Conservation (phyloP, 805 yeast species). For the Kuraishia piskuri region DNA sequence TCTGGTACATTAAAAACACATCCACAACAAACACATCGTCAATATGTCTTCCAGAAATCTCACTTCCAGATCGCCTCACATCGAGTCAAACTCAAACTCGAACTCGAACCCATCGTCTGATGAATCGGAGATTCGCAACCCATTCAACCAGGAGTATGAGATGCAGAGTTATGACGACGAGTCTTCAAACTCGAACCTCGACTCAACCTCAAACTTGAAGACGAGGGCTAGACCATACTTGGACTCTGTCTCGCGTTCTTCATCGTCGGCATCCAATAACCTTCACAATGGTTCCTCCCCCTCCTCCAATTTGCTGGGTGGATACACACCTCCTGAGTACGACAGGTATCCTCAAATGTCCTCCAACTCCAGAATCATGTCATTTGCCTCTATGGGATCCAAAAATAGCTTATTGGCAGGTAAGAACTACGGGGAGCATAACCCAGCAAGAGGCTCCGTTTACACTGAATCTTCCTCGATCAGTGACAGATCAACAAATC, state of each 20-base stretch:
- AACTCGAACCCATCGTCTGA: slow-evolving; percentile 20
- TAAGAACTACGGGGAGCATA: background rate
- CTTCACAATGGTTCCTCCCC: slow-evolving; percentile 10
- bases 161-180: slow-evolving; percentile 19
- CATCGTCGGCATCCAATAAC: slow-evolving; percentile 8
- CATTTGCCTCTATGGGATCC: slow-evolving; percentile 36
- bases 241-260: slow-evolving; percentile 13
- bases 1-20: background rate
- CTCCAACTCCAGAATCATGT: slow-evolving; percentile 43
- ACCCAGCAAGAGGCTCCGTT: slow-evolving; percentile 8
- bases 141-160: slow-evolving; percentile 23
- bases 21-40: background rate
- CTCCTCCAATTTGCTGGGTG: slow-evolving; percentile 12
- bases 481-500: slow-evolving; percentile 17
- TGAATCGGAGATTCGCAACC: slow-evolving; percentile 20
- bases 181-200: slow-evolving; percentile 11
- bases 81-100: slow-evolving; percentile 15
- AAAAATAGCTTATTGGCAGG: slow-evolving; percentile 13
- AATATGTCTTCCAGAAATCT: slow-evolving; percentile 23
- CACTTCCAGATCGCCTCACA: slow-evolving; percentile 24
- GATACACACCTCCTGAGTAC: slow-evolving; percentile 41
- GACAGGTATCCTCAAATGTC: slow-evolving; percentile 61
- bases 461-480: slow-evolving; percentile 2
- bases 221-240: slow-evolving; percentile 27
- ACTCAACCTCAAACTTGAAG: slow-evolving; percentile 11